Conservation (phyloP, 495 filamentous ascomycete genomes). For the Tuber aestivum region DNA sequence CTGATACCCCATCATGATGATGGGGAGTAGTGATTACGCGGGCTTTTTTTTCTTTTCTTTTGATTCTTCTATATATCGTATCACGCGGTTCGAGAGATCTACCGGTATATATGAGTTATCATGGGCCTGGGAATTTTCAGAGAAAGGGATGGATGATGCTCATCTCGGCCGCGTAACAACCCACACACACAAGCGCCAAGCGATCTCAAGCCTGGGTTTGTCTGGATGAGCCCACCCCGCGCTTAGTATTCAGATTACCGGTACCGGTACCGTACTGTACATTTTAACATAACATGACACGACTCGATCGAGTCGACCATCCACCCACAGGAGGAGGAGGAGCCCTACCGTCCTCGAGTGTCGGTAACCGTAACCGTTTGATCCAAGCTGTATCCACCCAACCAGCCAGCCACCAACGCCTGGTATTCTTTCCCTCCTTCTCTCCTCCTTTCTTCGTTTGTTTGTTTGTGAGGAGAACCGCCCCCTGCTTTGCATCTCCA, state of each 20-base stretch:
- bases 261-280: background rate
- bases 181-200: background rate
- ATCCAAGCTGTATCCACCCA: background rate
- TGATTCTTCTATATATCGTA: background rate
- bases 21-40: background rate
- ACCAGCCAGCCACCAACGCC: background rate
- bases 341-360: too few relatives aligned
- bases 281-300: background rate
- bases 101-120: too few relatives aligned
- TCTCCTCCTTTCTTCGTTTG: background rate
- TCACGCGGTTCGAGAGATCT: background rate
- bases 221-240: background rate
- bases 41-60: background rate
- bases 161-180: background rate
- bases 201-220: background rate
- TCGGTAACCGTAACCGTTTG: too few relatives aligned
- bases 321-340: too few relatives aligned
- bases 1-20: conserved; percentile 49
- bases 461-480: background rate
- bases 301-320: too few relatives aligned
- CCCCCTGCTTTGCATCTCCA: background rate
- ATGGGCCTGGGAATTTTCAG: background rate
- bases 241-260: conserved; percentile 5
- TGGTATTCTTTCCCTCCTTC: background rate
- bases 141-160: background rate